Base-by-base conservation (phyloP, 495 filamentous ascomycete species). In the Rusavskia elegans region DNA sequence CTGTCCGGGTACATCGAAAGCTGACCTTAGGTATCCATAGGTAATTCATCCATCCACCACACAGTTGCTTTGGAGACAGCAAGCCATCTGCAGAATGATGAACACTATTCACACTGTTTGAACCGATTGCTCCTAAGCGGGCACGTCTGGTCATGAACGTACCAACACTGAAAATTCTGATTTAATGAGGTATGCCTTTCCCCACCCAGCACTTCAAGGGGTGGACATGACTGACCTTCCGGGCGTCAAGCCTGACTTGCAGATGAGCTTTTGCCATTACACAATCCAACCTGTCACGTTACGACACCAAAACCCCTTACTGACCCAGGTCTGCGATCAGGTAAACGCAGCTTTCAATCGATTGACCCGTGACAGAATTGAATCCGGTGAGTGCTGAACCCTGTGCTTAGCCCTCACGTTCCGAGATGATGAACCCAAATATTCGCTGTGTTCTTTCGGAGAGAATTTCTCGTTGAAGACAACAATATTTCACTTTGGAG, bases 71-170 rank as follows among this genome's bases (percentile, higher is more conserved):
- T 23, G 52, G 46, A 52, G 13, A 35, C 54, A 41, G 52, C 42
- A 48, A 55, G 63, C 64, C 67, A 71, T 70, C 64, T 59, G 67
- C 61, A 69, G 73, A 59, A 84, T 85, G 83, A 86, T 85, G 77
- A 83, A 75, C 68, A 70, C 69, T 84, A 95, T 95, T 95, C 89
- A 95, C 89, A 95, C 89, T 95, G 85, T 95, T 88, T 89, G 89
- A 95, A 78, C 80, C 70, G 70, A 68, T 67, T 66, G 69, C 59
- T 68, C 93, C 85, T 88, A 89, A 94, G 79, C 71, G 70, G 70
- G 68, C 66, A 71, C 58, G 67, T 68, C 61, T 27, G 80, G 81
- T 74, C 67, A 82, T 93, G 88, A 92, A 85, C 83, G 77, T 76
- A 69, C 65, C 72, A 75, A 71, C 66, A 78, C 68, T 79, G 73